A percentile compares a stretch with the other conserved stretches of the same genome.
Conservation (phyloP, 2,329 filamentous ascomycete genomes). For the Ophiostoma piceae region DNA sequence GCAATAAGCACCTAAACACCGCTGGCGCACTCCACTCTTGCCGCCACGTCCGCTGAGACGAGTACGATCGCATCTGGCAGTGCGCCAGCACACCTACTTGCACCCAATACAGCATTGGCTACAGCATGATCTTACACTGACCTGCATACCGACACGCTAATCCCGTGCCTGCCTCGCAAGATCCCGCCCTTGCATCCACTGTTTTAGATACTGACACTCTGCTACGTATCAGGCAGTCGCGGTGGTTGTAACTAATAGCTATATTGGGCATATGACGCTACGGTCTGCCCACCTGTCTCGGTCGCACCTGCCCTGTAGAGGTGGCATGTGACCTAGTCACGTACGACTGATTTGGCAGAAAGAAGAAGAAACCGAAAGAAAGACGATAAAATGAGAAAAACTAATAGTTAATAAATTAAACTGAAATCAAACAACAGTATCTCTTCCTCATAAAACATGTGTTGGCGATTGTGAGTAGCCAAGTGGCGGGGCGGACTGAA, state of each 20-base stretch:
- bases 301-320: not conserved
- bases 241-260: not conserved
- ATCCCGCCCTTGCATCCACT: constrained; percentile 13
- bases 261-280: not conserved
- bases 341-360: not conserved
- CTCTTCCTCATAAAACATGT: not conserved
- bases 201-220: not conserved
- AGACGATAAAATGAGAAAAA: not conserved
- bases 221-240: not conserved
- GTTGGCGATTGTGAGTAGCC: not conserved
- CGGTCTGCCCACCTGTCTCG: not conserved
- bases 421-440: too few species aligned
- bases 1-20: not conserved
- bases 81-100: not conserved
- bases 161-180: constrained; percentile 2
- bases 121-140: constrained; percentile 4
- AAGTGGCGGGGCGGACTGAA: constrained; percentile 6
- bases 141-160: constrained; percentile 11
- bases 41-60: constrained; percentile 21
- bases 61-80: not conserved
- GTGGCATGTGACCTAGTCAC: constrained; percentile 3
- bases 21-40: constrained; percentile 19
- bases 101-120: not conserved
- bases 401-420: too few species aligned
- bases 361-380: not conserved